These are phyloP conservation scores for Xenosphaeropsis pyriputrescens DNA, from an alignment of 2,329 filamentous ascomycete genomes.

Conservation along the genomic window DNA sequence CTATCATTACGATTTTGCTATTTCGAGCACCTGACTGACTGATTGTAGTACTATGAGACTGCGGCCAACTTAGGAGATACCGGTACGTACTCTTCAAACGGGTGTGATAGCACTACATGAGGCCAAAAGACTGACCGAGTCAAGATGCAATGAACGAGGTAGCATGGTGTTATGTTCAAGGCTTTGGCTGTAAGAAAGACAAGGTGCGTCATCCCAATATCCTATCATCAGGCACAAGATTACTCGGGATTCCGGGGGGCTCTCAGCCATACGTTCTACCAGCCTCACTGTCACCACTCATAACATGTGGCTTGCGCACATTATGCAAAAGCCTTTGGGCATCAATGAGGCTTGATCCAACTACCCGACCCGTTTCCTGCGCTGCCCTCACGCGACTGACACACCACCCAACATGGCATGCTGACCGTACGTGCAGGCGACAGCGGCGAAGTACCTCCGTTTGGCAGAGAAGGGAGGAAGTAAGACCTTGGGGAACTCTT, in stretches of 20 bases:
- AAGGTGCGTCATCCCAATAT: slow-evolving; percentile 51
- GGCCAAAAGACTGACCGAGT: slow-evolving; percentile 7
- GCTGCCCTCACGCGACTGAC: slow-evolving; percentile 4
- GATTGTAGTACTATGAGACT: slow-evolving; percentile 82
- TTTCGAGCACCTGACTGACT: not conserved
- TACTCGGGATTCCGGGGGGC: too few species aligned
- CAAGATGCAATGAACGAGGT: slow-evolving; percentile 93
- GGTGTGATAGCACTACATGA: not conserved
- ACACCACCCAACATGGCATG: too few species aligned
- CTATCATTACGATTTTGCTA: too few species aligned
- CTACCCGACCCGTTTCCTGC: not conserved
- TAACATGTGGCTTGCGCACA: slow-evolving; percentile 13
- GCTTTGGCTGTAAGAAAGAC: slow-evolving; percentile 96
- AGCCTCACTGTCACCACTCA: slow-evolving; percentile 8
- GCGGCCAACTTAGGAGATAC: slow-evolving; percentile 92
- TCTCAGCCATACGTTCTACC: slow-evolving; percentile 4
- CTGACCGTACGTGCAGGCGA: slow-evolving; percentile 36
- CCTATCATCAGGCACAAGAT: too few species aligned
- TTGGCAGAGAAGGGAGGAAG: slow-evolving; percentile 78
- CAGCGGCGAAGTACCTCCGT: slow-evolving; percentile 80
- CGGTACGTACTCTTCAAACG: slow-evolving; percentile 27
- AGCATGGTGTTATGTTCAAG: slow-evolving; percentile 89
- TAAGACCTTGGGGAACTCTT: slow-evolving; percentile 87
- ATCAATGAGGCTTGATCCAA: slow-evolving; percentile 19
- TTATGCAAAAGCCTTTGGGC: slow-evolving; percentile 22